Base-by-base conservation (phyloP, 257 asterid genomes). In the Mitragyna speciosa region DNA sequence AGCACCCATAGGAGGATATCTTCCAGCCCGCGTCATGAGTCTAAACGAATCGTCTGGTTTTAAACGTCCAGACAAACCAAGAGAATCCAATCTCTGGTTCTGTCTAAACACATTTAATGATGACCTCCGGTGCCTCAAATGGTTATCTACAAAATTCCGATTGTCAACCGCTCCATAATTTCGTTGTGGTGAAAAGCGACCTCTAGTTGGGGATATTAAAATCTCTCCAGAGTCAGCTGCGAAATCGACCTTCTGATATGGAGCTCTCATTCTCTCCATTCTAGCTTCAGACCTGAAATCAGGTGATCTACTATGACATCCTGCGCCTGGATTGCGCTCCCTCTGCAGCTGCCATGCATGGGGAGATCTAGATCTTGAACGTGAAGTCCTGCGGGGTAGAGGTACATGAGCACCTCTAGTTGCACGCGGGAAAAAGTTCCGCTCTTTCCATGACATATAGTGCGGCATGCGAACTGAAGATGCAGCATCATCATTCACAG, bases 331-430 rank as follows among this genome's bases (percentile, higher is more conserved):
- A 72, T 82, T 81, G 15, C 91, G 84, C 48, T 86, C 93, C 83
- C 91, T 89, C 12, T 85, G 89, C 22, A 90, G 76, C 41, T 83
- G 90, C 98, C 97, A 95, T 12, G 80, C 76, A 78, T 85, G 84
- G 49, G 97, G 98, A 43, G 98, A 90, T 85, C 96, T 88, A 10
- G 99, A 93, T 87, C 96, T 88, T 33, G 97, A 94, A 17, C 91
- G 91, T 64, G 96, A 92, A 80, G 87, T 91, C 82, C 90, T 87
- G n/a, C 85, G 82, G 10, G 85, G 72, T 28, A 76, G 47, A 43
- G 82, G 45, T 67, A 81, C 79, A 58, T 78, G 90, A 64, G 74
- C 74, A 67, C 59, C 84, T 83, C 90, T 91, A 75, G 78, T 87
- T n/a, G 87, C 56, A 68, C 82, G 49, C 0, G 92, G 91, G 41